Conservation (phyloP, 2,329 filamentous ascomycete species). For the Periconia sp. region DNA sequence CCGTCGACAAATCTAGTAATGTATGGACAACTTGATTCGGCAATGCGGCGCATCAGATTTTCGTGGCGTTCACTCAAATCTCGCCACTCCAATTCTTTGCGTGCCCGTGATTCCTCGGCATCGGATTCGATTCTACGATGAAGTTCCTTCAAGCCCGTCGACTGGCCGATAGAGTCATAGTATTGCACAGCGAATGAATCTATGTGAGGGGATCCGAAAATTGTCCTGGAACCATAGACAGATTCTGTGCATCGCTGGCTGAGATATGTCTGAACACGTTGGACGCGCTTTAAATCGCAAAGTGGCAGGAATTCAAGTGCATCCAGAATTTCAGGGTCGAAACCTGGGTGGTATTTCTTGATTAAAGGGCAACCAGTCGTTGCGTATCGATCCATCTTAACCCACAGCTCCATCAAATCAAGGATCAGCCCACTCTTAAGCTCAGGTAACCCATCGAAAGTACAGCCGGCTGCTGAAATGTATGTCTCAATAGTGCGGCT, state of each 20-base stretch:
- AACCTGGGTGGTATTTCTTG: conserved; percentile 57
- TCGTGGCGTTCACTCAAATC: conserved; percentile 44
- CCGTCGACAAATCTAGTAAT: conserved; percentile 17
- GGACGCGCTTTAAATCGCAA: conserved; percentile 59
- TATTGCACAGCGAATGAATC: conserved; percentile 57
- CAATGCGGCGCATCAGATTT: conserved; percentile 42
- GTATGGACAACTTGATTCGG: conserved; percentile 38
- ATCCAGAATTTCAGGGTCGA: conserved; percentile 59
- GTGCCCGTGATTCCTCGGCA: conserved; percentile 29
- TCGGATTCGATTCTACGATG: conserved; percentile 42
- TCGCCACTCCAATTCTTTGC: conserved; percentile 51
- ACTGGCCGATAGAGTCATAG: conserved; percentile 42
- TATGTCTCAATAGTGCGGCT: conserved; percentile 45
- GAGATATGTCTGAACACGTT: conserved; percentile 59
- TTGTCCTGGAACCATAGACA: conserved; percentile 39
- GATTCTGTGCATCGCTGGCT: conserved; percentile 37
- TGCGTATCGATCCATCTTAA: conserved; percentile 60
- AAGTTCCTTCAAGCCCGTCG: conserved; percentile 34
- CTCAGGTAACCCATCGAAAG: conserved; percentile 55
- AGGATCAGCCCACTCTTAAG: conserved; percentile 62
- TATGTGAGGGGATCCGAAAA: conserved; percentile 54
- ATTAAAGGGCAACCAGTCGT: conserved; percentile 55
- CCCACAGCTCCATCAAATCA: conserved; percentile 64
- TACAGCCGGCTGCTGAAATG: conserved; percentile 35
- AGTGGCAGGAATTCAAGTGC: conserved; percentile 58